phyloP scores from a whole-genome alignment of 352 stramenopile species.

The Pilasporangium apinafurcum region DNA sequence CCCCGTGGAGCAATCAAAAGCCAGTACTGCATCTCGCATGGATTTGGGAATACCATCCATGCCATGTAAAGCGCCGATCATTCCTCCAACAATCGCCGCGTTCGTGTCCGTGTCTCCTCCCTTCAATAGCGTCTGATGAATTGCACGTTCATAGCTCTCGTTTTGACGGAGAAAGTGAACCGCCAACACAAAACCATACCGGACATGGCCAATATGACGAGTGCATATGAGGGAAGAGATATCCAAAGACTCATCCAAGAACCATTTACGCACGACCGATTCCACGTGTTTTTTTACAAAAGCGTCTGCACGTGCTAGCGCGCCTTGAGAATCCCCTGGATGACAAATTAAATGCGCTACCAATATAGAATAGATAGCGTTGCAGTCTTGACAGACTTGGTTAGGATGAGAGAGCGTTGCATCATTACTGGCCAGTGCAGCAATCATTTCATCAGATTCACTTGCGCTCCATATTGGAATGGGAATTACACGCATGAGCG shows the following conservation, averaged over 20 bases:
- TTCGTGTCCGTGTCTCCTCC: slow-evolving; percentile 58
- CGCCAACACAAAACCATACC: slow-evolving; percentile 43
- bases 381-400: slow-evolving; percentile 50
- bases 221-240: slow-evolving; percentile 21
- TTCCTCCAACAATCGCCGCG: slow-evolving; percentile 41
- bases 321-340: slow-evolving; percentile 25
- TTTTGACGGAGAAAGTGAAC: slow-evolving; percentile 36
- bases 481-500: slow-evolving; percentile 44
- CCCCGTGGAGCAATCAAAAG: slow-evolving; percentile 21
- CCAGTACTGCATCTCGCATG: slow-evolving; percentile 35
- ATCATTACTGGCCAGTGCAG: slow-evolving; percentile 20
- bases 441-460: slow-evolving; percentile 19
- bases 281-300: slow-evolving; percentile 25
- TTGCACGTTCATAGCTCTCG: slow-evolving; percentile 31
- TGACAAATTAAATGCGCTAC: slow-evolving; percentile 33
- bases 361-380: slow-evolving; percentile 49
- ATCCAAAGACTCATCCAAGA: slow-evolving; percentile 38
- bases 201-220: slow-evolving; percentile 26
- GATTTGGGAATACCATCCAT: slow-evolving; percentile 24
- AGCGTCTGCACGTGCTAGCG: slow-evolving; percentile 19
- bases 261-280: slow-evolving; percentile 27
- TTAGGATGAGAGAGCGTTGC: slow-evolving; percentile 44
- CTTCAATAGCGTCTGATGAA: slow-evolving; percentile 40
- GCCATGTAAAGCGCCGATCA: slow-evolving; percentile 45
- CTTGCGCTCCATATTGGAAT: slow-evolving; percentile 30